Conservation (phyloP, 371 early-diverging fungal species). For the Mucor plumbeus region DNA sequence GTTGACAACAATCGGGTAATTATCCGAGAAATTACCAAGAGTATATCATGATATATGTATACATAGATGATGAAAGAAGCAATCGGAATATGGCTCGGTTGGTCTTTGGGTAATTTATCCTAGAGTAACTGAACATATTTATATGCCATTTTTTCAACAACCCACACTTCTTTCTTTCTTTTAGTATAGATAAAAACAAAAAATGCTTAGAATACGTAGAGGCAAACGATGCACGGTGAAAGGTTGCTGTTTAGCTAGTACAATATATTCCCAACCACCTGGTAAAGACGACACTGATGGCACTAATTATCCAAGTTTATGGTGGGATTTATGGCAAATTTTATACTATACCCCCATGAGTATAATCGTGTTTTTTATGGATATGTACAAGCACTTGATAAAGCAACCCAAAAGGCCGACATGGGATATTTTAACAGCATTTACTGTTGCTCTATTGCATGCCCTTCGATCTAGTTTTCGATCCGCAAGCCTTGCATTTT, state of each 20-base stretch:
- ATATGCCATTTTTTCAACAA: neutral
- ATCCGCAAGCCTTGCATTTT: neutral
- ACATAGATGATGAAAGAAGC: neutral
- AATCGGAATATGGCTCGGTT: slow-evolving; percentile 5
- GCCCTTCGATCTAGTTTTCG: neutral
- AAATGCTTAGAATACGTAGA: neutral
- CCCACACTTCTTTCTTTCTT: neutral
- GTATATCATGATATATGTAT: too few species aligned
- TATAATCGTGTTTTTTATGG: slow-evolving; percentile 3
- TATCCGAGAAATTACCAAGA: neutral
- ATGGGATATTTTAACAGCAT: slow-evolving; percentile 10
- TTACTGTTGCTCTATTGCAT: slow-evolving; percentile 2
- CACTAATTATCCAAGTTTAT: neutral
- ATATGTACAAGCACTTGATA: slow-evolving; percentile 5
- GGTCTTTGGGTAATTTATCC: neutral
- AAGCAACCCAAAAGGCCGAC: slow-evolving; percentile 10
- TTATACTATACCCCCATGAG: neutral
- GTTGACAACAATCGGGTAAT: neutral
- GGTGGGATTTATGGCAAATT: slow-evolving; percentile 10
- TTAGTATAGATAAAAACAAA: neutral
- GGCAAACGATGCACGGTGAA: slow-evolving; percentile 8
- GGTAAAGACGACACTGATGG: neutral
- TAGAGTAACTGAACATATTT: neutral
- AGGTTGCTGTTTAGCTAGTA: slow-evolving; percentile 15
- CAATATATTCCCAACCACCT: slow-evolving; percentile 3